Conservation (phyloP, 1,284 basidiomycete species). For the Ceratobasidium sp. region DNA sequence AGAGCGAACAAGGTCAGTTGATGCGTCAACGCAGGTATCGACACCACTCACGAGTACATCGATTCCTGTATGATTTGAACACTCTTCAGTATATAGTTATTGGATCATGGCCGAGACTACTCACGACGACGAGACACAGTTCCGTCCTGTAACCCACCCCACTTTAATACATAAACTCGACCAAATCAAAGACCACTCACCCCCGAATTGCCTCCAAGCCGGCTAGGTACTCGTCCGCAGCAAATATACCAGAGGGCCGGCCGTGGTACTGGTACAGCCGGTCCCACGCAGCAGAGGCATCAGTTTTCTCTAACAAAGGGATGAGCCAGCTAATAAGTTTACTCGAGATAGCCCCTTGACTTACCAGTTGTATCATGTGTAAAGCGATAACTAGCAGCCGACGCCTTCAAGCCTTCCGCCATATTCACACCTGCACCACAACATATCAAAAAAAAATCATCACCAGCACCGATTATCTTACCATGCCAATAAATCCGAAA, state of each 20-base stretch:
- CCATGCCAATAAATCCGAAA: constrained; percentile 36
- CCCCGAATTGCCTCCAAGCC: constrained; percentile 65
- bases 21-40: too few relatives aligned
- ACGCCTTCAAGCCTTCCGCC: constrained; percentile 68
- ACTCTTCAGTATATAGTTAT: not conserved
- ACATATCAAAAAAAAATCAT: not conserved
- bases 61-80: constrained; percentile 59
- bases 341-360: too few relatives aligned
- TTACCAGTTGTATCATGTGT: constrained; percentile 67
- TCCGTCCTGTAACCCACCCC: constrained; percentile 58
- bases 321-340: too few relatives aligned
- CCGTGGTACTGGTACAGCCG: constrained; percentile 70
- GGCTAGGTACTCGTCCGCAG: constrained; percentile 69
- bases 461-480: too few relatives aligned
- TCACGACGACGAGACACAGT: constrained; percentile 67
- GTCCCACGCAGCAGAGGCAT: constrained; percentile 66
- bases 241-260: constrained; percentile 67
- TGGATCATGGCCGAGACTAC: constrained; percentile 49
- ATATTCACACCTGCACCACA: constrained; percentile 60
- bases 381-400: constrained; percentile 66
- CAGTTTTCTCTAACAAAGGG: constrained; percentile 60
- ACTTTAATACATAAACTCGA: not conserved
- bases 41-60: constrained; percentile 65
- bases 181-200: constrained; percentile 53
- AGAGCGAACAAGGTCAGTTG: constrained; percentile 12